Evolutionary conservation across 2,329 filamentous ascomycete genomes (phyloP), one percentile per base, ranked within the genome.

Genomic region (Sarocladium oryzae): DNA sequence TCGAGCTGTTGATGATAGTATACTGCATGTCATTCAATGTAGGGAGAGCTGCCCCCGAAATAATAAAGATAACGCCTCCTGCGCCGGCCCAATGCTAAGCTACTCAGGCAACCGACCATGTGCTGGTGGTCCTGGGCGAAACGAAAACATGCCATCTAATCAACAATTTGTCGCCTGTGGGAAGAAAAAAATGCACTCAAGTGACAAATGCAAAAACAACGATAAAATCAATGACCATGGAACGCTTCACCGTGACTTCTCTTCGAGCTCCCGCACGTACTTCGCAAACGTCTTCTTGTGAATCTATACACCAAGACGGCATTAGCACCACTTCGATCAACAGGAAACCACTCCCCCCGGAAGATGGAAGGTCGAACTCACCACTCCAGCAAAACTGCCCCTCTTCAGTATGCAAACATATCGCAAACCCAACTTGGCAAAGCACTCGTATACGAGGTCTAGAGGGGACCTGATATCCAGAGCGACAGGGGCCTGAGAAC

Each of bases 211-310:
- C n/a, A n/a, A n/a, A n/a, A n/a, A n/a, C n/a, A n/a, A n/a, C n/a
- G n/a, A n/a, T n/a, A n/a, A n/a, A n/a, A n/a, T n/a, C n/a, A n/a
- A n/a, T n/a, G n/a, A n/a, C n/a, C n/a, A n/a, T n/a, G n/a, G n/a
- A n/a, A n/a, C n/a, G n/a, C 13, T 13, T 41, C 37, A 41, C 7
- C 20, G 7, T 10, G 37, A 21, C 49, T 72, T 64, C 58, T 85
- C 77, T 63, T 93, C 88, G 41, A 91, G 71, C 62, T 95, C 86
- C 58, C 91, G 89, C 68, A 95, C 86, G 64, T 95, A 96, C 67
- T 89, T 91, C 54, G 96, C 92, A 72, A 99, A 97, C 3, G 84
- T 85, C 74, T 99, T 99, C 74, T 97, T 97, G 69, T 99, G 93
- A 49, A 86, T 81, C 85, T 88, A 33, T n/a, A n/a, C n/a, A n/a